A percentile compares a stretch with the other conserved stretches of the same genome.
Conservation (phyloP, 2,329 filamentous ascomycete genomes). For the Trichoderma koningii region DNA sequence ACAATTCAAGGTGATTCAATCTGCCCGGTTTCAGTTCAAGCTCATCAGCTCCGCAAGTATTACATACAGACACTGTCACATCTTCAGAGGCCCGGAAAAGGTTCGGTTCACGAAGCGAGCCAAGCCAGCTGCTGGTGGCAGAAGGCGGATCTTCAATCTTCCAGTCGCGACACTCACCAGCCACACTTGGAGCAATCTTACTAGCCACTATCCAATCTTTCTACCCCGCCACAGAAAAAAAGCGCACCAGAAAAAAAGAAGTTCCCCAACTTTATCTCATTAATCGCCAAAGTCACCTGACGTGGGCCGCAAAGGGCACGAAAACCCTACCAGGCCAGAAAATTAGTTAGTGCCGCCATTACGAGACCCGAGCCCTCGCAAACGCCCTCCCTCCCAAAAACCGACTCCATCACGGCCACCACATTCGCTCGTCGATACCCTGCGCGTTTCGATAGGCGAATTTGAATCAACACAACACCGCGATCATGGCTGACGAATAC, state of each 20-base stretch:
- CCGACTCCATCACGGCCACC: constrained; percentile 43
- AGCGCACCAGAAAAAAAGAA: background rate
- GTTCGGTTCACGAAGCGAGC: background rate
- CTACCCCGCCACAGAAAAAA: background rate
- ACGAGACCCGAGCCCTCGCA: constrained; percentile 30
- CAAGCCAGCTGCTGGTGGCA: background rate
- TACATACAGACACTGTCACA: background rate
- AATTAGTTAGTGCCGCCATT: constrained; percentile 38
- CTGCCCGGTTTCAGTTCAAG: background rate
- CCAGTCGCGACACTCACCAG: background rate
- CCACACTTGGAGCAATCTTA: background rate
- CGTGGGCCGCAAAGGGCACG: constrained; percentile 43
- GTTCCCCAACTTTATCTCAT: background rate
- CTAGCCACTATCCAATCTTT: background rate
- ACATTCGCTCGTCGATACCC: constrained; percentile 48
- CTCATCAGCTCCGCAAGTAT: background rate
- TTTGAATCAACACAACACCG: constrained; percentile 48
- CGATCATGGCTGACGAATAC: constrained; percentile 88
- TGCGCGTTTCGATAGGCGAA: constrained; percentile 48
- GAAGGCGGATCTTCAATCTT: constrained; percentile 11
- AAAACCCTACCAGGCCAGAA: constrained; percentile 44
- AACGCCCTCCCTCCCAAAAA: constrained; percentile 33
- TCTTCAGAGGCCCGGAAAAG: too few relatives aligned
- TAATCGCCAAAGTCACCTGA: constrained; percentile 38
- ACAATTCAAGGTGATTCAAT: background rate